Conservation (phyloP, 1,139 yeast species). For the Blastobotrys elegans region DNA sequence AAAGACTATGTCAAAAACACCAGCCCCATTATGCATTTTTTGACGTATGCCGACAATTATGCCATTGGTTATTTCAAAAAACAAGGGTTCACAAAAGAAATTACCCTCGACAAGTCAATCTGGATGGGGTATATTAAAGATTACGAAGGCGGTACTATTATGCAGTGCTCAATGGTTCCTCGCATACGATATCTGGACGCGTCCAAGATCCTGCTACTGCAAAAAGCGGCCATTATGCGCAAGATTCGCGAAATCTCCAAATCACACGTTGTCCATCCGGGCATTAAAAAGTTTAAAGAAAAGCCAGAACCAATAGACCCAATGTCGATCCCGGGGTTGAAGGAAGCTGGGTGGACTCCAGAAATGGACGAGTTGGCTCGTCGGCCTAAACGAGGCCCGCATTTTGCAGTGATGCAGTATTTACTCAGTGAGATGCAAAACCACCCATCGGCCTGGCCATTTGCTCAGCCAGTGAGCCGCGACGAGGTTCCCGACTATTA, state of each 20-base stretch:
- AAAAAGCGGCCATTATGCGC: constrained; percentile 84
- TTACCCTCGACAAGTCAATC: constrained; percentile 71
- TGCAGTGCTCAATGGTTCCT: constrained; percentile 97
- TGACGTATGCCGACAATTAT: constrained; percentile 96
- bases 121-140: constrained; percentile 99
- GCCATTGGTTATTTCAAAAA: constrained; percentile 98
- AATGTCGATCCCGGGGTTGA: constrained; percentile 75
- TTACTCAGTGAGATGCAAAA: constrained; percentile 81
- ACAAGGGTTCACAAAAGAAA: constrained; percentile 96
- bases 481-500: constrained; percentile 97
- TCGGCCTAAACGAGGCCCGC: constrained; percentile 91
- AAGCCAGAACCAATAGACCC: constrained; percentile 48
- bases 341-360: constrained; percentile 96
- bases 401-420: constrained; percentile 89
- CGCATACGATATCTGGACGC: constrained; percentile 82
- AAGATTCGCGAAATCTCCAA: constrained; percentile 76
- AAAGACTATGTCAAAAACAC: constrained; percentile 93
- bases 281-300: constrained; percentile 62
- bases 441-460: constrained; percentile 99
- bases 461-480: constrained; percentile 83
- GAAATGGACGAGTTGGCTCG: constrained; percentile 98
- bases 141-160: constrained; percentile 96
- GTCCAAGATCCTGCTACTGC: constrained; percentile 75
- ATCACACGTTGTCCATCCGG: constrained; percentile 78
- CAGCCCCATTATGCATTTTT: constrained; percentile 76